Evolutionary conservation across 1,284 basidiomycete species (phyloP).

Genomic region (Marasmius oreades): DNA sequence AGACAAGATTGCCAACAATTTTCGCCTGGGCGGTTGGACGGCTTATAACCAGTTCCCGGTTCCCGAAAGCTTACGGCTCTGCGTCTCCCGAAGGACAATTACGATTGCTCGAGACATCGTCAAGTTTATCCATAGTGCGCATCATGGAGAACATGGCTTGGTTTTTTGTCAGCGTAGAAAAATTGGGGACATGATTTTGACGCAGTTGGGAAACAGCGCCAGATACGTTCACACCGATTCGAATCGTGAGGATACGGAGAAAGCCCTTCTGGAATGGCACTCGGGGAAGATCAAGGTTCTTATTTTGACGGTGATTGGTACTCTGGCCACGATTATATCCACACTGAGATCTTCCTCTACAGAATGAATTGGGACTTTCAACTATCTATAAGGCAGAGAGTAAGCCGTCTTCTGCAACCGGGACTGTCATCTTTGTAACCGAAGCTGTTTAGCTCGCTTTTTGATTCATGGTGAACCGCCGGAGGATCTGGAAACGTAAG

Average conservation of each 20-base stretch:
- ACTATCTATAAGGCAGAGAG: background rate
- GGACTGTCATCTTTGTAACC: background rate
- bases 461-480: background rate
- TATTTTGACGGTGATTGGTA: background rate
- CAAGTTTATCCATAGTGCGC: background rate
- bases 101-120: background rate
- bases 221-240: background rate
- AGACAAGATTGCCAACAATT: background rate
- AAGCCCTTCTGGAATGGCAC: background rate
- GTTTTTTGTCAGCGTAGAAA: background rate
- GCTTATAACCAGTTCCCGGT: background rate
- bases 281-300: background rate
- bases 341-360: background rate
- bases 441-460: background rate
- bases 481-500: background rate
- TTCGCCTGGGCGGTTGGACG: background rate
- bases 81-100: background rate
- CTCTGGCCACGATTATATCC: background rate
- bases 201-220: background rate
- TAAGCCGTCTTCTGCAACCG: background rate
- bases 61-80: background rate
- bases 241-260: background rate
- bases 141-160: background rate
- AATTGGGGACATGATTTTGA: background rate
- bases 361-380: background rate